Conservation (phyloP, 148 eudicot species). For the Rhododendron griersonianum region DNA sequence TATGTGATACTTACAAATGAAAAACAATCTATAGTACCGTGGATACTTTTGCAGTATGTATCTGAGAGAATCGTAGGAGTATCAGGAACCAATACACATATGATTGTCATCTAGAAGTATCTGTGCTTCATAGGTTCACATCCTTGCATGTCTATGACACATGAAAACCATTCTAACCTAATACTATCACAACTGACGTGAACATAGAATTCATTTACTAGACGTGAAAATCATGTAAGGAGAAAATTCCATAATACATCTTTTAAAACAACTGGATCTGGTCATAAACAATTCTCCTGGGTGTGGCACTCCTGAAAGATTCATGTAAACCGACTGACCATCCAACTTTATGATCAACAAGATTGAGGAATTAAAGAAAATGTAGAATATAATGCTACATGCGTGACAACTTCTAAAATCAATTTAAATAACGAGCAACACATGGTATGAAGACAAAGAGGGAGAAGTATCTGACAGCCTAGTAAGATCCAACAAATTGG, state of each 20-base stretch:
- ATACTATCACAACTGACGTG: neutral
- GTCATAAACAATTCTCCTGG: neutral
- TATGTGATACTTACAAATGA: neutral
- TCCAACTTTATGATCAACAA: neutral
- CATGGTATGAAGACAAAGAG: neutral
- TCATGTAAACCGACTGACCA: neutral
- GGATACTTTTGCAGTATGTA: neutral
- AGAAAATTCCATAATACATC: neutral
- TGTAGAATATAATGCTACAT: neutral
- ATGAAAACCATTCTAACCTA: neutral
- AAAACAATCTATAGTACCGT: neutral
- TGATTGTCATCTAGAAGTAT: neutral
- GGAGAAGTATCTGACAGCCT: conserved; percentile 62
- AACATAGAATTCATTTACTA: conserved; percentile 3
- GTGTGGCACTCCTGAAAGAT: neutral
- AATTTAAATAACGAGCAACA: neutral
- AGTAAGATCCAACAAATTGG: conserved; percentile 90
- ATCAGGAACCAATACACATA: neutral
- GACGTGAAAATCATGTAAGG: neutral
- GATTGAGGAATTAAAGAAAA: neutral
- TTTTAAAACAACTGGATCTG: neutral
- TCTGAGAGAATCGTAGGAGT: neutral
- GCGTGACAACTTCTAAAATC: neutral
- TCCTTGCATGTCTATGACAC: neutral
- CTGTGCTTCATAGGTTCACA: neutral